Percentiles rank a stretch among this genome's conserved stretches.
phyloP scores from a whole-genome alignment of 805 yeast species.

The Wickerhamomyces rabaulensis region DNA sequence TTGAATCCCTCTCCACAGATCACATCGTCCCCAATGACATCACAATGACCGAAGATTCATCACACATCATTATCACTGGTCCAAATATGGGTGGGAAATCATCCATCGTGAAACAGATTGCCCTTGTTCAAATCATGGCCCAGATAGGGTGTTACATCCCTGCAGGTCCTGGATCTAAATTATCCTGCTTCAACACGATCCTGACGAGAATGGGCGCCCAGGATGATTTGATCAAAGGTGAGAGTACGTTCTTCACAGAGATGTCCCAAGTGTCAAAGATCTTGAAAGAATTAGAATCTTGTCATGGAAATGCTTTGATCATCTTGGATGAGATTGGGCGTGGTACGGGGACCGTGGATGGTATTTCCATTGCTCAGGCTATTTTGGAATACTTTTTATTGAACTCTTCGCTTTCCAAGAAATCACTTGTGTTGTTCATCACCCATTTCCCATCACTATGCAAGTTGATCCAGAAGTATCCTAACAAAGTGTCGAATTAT shows the following conservation, averaged over 20 bases:
- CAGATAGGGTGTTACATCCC: slow-evolving; percentile 92
- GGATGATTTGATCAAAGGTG: slow-evolving; percentile 93
- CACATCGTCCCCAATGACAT: slow-evolving; percentile 77
- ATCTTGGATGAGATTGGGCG: slow-evolving; percentile 94
- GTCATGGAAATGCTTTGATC: slow-evolving; percentile 65
- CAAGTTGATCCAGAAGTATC: slow-evolving; percentile 55
- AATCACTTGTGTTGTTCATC: slow-evolving; percentile 82
- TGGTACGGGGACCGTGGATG: slow-evolving; percentile 78
- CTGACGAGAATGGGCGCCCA: slow-evolving; percentile 97
- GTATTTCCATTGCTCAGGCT: slow-evolving; percentile 96
- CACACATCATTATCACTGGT: slow-evolving; percentile 84
- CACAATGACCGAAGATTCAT: slow-evolving; percentile 47
- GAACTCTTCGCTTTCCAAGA: slow-evolving; percentile 40
- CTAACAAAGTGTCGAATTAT: slow-evolving; percentile 63
- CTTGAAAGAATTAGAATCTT: slow-evolving; percentile 47
- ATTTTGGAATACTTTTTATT: slow-evolving; percentile 77
- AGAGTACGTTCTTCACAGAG: slow-evolving; percentile 93
- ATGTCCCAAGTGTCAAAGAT: slow-evolving; percentile 92
- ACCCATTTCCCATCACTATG: slow-evolving; percentile 96
- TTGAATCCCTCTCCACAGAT: slow-evolving; percentile 47
- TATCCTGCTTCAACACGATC: slow-evolving; percentile 82
- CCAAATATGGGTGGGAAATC: slow-evolving; percentile 98
- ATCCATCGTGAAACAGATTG: slow-evolving; percentile 84
- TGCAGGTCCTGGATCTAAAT: slow-evolving; percentile 58
- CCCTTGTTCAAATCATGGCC: slow-evolving; percentile 78